Conservation (phyloP, 2,329 filamentous ascomycete genomes). For the Exophiala lecanii-corni region DNA sequence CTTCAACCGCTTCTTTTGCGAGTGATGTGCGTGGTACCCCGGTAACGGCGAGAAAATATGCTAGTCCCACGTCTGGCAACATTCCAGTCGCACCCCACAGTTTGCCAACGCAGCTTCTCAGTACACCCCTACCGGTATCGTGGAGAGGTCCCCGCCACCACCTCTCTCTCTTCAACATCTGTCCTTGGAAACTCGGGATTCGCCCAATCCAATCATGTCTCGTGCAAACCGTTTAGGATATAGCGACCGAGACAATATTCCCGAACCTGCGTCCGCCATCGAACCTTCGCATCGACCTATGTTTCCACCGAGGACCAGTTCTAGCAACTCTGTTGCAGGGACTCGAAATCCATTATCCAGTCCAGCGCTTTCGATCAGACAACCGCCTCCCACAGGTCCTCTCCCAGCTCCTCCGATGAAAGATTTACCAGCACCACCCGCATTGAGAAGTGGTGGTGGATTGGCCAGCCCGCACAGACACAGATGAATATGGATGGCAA, state of each 20-base stretch:
- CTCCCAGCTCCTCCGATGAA: slow-evolving; percentile 53
- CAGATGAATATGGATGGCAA: slow-evolving; percentile 10
- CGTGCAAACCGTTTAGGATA: slow-evolving; percentile 21
- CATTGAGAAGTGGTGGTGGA: slow-evolving; percentile 16
- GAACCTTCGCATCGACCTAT: slow-evolving; percentile 36
- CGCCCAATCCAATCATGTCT: slow-evolving; percentile 28
- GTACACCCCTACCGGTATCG: slow-evolving; percentile 25
- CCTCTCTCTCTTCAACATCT: slow-evolving; percentile 41
- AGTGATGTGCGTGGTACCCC: slow-evolving; percentile 30
- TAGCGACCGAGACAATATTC: slow-evolving; percentile 24
- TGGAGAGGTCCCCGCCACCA: slow-evolving; percentile 31
- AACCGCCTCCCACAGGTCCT: slow-evolving; percentile 53
- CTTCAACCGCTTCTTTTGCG: slow-evolving; percentile 34
- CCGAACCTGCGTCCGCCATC: slow-evolving; percentile 36
- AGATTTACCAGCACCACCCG: slow-evolving; percentile 22
- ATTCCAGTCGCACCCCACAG: slow-evolving; percentile 55
- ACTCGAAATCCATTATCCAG: slow-evolving; percentile 36
- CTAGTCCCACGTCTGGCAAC: slow-evolving; percentile 66
- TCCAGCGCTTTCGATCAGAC: slow-evolving; percentile 61
- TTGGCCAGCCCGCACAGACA: slow-evolving; percentile 20
- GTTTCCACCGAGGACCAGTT: slow-evolving; percentile 39
- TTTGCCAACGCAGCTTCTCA: slow-evolving; percentile 27
- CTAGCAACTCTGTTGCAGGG: slow-evolving; percentile 17
- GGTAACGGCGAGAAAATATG: slow-evolving; percentile 30
- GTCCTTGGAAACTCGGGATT: slow-evolving; percentile 38